These are phyloP conservation scores for Ustilago vetiveriae DNA, from an alignment of 1,284 basidiomycete species.

Conservation along the genomic window DNA sequence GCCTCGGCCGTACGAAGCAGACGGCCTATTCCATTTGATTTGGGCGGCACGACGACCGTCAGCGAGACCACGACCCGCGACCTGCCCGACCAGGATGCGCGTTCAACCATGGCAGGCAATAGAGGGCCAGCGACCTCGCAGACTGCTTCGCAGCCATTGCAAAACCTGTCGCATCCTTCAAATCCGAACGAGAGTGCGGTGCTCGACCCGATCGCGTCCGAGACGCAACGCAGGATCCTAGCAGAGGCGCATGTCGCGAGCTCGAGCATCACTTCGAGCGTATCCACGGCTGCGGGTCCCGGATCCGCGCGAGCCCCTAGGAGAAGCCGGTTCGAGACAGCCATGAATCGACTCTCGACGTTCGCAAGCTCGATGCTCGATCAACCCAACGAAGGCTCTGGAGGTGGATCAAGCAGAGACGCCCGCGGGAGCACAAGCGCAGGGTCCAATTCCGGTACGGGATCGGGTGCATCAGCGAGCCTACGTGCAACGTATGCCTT, in stretches of 20 bases:
- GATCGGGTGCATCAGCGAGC: conserved; percentile 10
- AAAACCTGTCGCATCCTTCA: neutral
- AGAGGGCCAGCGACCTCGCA: neutral
- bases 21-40: conserved; percentile 27
- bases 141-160: neutral
- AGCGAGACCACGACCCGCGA: neutral
- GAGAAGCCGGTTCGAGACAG: conserved; percentile 45
- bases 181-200: neutral
- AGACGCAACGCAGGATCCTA: neutral
- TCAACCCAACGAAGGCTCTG: conserved; percentile 20
- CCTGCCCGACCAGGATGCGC: neutral
- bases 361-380: conserved; percentile 61
- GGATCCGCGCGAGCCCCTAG: conserved; percentile 7
- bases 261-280: conserved; percentile 14
- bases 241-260: conserved; percentile 4
- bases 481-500: conserved; percentile 63
- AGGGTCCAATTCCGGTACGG: neutral
- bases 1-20: conserved; percentile 6
- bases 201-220: neutral
- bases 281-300: conserved; percentile 4
- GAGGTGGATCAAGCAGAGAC: neutral
- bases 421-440: conserved; percentile 1
- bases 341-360: conserved; percentile 57
- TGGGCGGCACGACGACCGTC: neutral
- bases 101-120: neutral